Evolutionary conservation across 2,329 filamentous ascomycete genomes (phyloP).

Genomic region (Trichoderma arundinaceum): DNA sequence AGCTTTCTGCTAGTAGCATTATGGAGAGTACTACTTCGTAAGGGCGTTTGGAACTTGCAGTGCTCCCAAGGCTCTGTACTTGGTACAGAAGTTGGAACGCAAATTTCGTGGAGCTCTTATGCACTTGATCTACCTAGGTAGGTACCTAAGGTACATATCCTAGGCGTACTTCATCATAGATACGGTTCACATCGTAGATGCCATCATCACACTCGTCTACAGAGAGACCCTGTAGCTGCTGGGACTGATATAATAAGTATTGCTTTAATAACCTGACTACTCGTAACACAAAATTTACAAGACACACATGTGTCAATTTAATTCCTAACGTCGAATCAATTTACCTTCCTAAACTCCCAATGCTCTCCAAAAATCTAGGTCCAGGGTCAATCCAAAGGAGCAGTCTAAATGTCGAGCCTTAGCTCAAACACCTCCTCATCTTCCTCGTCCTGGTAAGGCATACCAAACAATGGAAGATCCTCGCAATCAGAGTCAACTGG

Average conservation of each 20-base stretch:
- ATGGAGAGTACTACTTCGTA: not conserved
- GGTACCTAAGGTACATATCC: too few relatives aligned
- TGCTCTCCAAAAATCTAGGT: not conserved
- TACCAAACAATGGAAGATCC: slow-evolving; percentile 44
- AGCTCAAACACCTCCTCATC: slow-evolving; percentile 64
- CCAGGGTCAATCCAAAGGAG: not conserved
- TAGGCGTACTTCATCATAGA: too few relatives aligned
- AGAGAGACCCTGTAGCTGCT: too few relatives aligned
- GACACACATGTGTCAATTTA: not conserved
- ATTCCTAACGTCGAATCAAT: not conserved
- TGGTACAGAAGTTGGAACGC: too few relatives aligned
- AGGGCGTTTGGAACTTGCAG: too few relatives aligned
- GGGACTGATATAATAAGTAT: too few relatives aligned
- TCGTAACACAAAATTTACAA: not conserved
- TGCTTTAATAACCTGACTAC: not conserved
- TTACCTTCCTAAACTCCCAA: not conserved
- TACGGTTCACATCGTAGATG: too few relatives aligned
- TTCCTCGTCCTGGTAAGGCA: slow-evolving; percentile 40
- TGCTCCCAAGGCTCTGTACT: too few relatives aligned
- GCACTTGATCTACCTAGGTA: too few relatives aligned
- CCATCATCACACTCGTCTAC: too few relatives aligned
- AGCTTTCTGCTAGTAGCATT: too few relatives aligned
- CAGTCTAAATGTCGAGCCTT: slow-evolving; percentile 35
- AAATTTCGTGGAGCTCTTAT: too few relatives aligned
- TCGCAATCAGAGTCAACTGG: slow-evolving; percentile 50